Evolutionary conservation across 2,329 filamentous ascomycete genomes (phyloP), one percentile per base, ranked within the genome.

Genomic region (Acarospora socialis): DNA sequence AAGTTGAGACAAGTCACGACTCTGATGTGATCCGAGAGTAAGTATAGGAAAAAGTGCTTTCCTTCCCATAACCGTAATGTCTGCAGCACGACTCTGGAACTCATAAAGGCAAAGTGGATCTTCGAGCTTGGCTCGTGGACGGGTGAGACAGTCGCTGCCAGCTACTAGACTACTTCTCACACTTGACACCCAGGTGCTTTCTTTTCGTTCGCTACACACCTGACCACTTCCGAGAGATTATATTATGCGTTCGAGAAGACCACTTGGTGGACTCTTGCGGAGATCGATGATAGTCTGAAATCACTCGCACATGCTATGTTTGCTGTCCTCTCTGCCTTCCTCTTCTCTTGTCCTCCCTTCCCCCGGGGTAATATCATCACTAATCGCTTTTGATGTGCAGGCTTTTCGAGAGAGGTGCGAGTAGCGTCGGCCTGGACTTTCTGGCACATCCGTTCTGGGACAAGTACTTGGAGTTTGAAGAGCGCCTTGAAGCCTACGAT

Each of bases 1-100:
- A 95, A 59, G 84, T 90, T 63, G 84, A 95, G 55, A 95, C 90
- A 36, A 90, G 81, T 46, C 90, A 98, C 61, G 84, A 92, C 54
- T 72, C 82, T 49, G 81, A 92, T 54, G 70, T 92, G 59, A 92
- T 94, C 64, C 78, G 90, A 92, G 90, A 95, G 90, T 98, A 93
- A 95, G 90, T 95, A 70, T 64, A 60, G 53, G 58, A 61, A 63
- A 65, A 66, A 54, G 40, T 57, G 52, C 52, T 75, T 76, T 75
- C 67, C 67, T 68, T 66, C 68, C 73, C 47, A 52, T 60, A 61
- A 59, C 57, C 49, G 43, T 51, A 51, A 55, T 46, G 50, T 43
- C 51, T 43, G 45, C 54, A 59, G 56, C 50, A 48, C 49, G 47
- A 48, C 50, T 47, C 43, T 47, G 46, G 43, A 48, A 50, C 43